Conservation (phyloP, 2,329 filamentous ascomycete genomes). For the Epicoccum sorghinum region DNA sequence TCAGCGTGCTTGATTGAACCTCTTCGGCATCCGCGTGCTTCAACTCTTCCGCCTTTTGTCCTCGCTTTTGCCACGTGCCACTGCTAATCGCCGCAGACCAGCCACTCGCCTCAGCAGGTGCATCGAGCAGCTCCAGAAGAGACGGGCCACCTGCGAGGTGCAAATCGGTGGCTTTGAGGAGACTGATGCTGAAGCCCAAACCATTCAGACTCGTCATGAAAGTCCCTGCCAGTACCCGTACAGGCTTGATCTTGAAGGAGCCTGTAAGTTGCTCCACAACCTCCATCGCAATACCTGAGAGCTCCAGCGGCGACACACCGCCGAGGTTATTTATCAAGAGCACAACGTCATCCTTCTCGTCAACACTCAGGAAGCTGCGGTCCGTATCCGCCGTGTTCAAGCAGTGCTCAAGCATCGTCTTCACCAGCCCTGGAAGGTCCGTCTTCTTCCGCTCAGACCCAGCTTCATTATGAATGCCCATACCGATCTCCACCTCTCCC, state of each 20-base stretch:
- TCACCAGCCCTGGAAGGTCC: slow-evolving; percentile 52
- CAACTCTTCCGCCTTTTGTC: slow-evolving; percentile 50
- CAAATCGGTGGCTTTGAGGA: slow-evolving; percentile 68
- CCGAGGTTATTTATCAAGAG: slow-evolving; percentile 78
- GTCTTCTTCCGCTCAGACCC: slow-evolving; percentile 50
- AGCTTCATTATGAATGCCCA: slow-evolving; percentile 77
- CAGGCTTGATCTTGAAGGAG: slow-evolving; percentile 65
- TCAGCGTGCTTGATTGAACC: slow-evolving; percentile 60
- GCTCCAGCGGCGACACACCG: slow-evolving; percentile 72
- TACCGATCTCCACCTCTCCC: slow-evolving; percentile 70
- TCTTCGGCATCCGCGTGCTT: slow-evolving; percentile 51
- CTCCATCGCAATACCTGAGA: slow-evolving; percentile 74
- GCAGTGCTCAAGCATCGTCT: slow-evolving; percentile 69
- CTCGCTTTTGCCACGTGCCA: slow-evolving; percentile 63
- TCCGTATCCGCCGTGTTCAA: slow-evolving; percentile 69
- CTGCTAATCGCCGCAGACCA: slow-evolving; percentile 67
- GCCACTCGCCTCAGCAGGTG: slow-evolving; percentile 69
- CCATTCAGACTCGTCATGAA: slow-evolving; percentile 77
- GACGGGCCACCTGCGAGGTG: slow-evolving; percentile 62
- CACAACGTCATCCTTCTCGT: slow-evolving; percentile 66
- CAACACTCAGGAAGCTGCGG: slow-evolving; percentile 71
- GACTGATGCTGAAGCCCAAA: slow-evolving; percentile 71
- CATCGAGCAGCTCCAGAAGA: slow-evolving; percentile 72
- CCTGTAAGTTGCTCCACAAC: slow-evolving; percentile 65
- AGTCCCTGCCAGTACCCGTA: slow-evolving; percentile 67